Evolutionary conservation across 148 eudicot species (phyloP), one percentile per base, ranked within the genome.

Genomic region (Silene uniflora): DNA sequence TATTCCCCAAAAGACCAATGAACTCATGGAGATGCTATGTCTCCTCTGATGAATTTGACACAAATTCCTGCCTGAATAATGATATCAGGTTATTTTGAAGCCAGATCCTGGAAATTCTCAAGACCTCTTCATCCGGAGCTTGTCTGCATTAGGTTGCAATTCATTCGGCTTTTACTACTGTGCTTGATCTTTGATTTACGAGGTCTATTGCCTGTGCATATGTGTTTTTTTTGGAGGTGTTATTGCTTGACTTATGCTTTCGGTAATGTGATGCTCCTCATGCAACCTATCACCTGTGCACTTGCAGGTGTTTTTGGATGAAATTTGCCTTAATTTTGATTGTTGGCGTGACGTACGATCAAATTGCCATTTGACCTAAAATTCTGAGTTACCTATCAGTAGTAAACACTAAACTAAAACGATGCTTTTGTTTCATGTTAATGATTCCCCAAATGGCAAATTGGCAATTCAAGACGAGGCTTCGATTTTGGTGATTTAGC

Each of bases 61-160:
- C n/a, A 56, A 17, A 1, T 69, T 73, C 75, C 52, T 73, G n/a
- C 65, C 76, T 80, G 69, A 22, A 55, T 44, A 61, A 71, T 77
- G 27, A 64, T 79, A 72, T 78, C 84, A 95, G 99, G 99, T 95
- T 79, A 92, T 95, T 84, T 78, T 95, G 86, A 95, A 95, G 85
- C 99, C 99, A 44, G 99, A 95, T 88, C 99, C 97, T 85, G 97
- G 99, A 80, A 95, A 95, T 80, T 95, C 99, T 72, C 99, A 95
- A 83, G 99, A 92, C 80, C 91, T 95, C 55, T 95, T 89, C 82
- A 87, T 95, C 78, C 83, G 88, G 76, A 95, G 99, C 85, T 83
- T 95, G 68, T 90, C 97, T 1, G 97, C 99, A 55, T 81, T 95
- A 87, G 99, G 99, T 94, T 81, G 59, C 3, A 19, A 21, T 67